Base-by-base conservation (phyloP, 768 basidiomycete species). In the Candolleomyces aberdarensis region DNA sequence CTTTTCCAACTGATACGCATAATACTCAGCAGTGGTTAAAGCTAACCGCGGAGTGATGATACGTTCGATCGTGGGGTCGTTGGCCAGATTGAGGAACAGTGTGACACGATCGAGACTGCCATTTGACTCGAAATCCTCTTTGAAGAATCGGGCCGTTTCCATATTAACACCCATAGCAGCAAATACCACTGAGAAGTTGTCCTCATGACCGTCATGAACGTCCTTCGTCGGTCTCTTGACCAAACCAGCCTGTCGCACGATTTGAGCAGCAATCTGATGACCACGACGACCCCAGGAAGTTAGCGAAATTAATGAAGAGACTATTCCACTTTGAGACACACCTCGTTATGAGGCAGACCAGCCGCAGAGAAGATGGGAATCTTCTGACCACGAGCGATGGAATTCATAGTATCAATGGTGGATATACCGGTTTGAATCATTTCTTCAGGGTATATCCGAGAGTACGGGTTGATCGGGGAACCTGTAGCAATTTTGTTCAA, bases 351-450 rank as follows among this genome's bases (percentile, higher is more conserved):
- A 46, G 97, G 97, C 52, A 99, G 82, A 83, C 97, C 96, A 60
- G 97, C 94, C 50, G 97, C 97, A 53, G 95, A 98, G 82, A 99
- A 99, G 73, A 99, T 99, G 62, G 97, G 97, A 66, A 99, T 98
- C 85, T 99, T 99, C 78, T 99, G 97, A 13, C 97, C 97, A 78
- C 97, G 94, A 62, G 97, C 97, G 72, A 99, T 99, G 60, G 96
- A 96, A 78, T 99, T 96, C 94, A 96, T 96, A 47, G 86, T 86
- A 73, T 96, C 94, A 71, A 96, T 96, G 26, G 97, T 99, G 48
- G 97, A 99, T 70, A 98, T 98, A 76, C 97, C 97, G 40, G 97
- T 99, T 76, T 99, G 97, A 65, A 99, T 98, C 97, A 99, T 99
- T 78, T 99, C 97, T 77, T 98, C 97, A 62, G 97, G 97, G 79